phyloP scores from a whole-genome alignment of 179 eudicot genomes.

The Monotropa hypopitys region DNA sequence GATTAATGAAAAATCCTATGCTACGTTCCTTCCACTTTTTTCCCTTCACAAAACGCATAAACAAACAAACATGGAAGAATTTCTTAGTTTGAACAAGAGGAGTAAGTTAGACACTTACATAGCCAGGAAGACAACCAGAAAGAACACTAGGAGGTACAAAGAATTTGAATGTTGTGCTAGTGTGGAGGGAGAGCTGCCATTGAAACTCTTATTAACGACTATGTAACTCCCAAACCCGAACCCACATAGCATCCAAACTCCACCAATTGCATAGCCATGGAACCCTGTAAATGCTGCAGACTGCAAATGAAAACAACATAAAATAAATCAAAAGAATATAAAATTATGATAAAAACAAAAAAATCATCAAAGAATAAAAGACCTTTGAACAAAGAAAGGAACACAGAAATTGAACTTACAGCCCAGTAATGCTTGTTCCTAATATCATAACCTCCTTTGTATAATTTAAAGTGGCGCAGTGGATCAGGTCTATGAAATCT shows the following conservation, averaged over 20 bases:
- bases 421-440: constrained; percentile 70
- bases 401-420: constrained; percentile 28
- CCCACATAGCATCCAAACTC: constrained; percentile 46
- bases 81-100: background rate
- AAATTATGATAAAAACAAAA: too few relatives aligned
- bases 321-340: background rate
- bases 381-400: background rate
- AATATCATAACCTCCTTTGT: constrained; percentile 42
- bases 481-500: constrained; percentile 41
- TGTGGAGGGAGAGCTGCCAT: constrained; percentile 7
- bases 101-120: constrained; percentile 29
- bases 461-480: constrained; percentile 25
- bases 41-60: background rate
- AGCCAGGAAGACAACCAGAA: constrained; percentile 36
- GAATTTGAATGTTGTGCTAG: constrained; percentile 18
- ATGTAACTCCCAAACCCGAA: constrained; percentile 36
- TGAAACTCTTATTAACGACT: constrained; percentile 15
- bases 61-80: background rate
- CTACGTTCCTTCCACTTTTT: background rate
- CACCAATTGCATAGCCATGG: constrained; percentile 61
- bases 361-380: too few relatives aligned
- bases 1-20: too few relatives aligned
- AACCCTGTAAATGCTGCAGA: constrained; percentile 66
- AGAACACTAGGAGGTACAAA: constrained; percentile 24
- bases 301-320: constrained; percentile 24